Conservation (phyloP, 441 rosid species). For the Dalechampia spathulata region DNA sequence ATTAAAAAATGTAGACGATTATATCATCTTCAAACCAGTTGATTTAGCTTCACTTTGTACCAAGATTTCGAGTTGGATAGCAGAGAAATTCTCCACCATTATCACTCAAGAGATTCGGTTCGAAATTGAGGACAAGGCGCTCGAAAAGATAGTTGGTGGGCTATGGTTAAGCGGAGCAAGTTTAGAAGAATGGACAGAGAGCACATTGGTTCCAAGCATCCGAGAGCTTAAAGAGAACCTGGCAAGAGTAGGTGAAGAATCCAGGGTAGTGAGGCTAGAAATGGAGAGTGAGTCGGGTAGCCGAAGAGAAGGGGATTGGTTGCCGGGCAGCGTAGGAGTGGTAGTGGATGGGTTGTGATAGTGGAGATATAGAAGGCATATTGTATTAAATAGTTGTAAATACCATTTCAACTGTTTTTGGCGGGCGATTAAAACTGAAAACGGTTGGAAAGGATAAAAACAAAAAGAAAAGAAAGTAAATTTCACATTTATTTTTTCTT, state of each 20-base stretch:
- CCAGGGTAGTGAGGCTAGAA: slow-evolving; percentile 46
- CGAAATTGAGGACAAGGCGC: slow-evolving; percentile 55
- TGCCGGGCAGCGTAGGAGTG: slow-evolving; percentile 51
- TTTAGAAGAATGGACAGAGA: slow-evolving; percentile 75
- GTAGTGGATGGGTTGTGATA: slow-evolving; percentile 37
- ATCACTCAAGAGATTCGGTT: slow-evolving; percentile 25
- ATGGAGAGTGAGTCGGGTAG: slow-evolving; percentile 31
- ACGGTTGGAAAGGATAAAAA: slow-evolving; percentile 26
- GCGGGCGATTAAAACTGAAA: slow-evolving; percentile 23
- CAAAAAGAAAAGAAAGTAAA: neutral
- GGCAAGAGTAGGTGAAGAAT: slow-evolving; percentile 25
- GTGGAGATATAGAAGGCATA: slow-evolving; percentile 8
- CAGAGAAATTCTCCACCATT: slow-evolving; percentile 39
- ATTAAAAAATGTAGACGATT: slow-evolving; percentile 40
- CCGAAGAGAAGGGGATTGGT: slow-evolving; percentile 42
- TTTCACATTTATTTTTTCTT: neutral
- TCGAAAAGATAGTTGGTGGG: slow-evolving; percentile 62
- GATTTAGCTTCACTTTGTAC: slow-evolving; percentile 46
- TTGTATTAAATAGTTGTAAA: slow-evolving; percentile 46
- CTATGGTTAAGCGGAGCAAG: slow-evolving; percentile 55
- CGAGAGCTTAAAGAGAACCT: slow-evolving; percentile 41
- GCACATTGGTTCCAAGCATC: slow-evolving; percentile 59
- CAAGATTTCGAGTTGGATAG: slow-evolving; percentile 33
- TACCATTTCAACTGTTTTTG: slow-evolving; percentile 46
- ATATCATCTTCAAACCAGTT: slow-evolving; percentile 61